Evolutionary conservation across 1,284 basidiomycete species (phyloP).

Genomic region (Tylopilus orsonianus): DNA sequence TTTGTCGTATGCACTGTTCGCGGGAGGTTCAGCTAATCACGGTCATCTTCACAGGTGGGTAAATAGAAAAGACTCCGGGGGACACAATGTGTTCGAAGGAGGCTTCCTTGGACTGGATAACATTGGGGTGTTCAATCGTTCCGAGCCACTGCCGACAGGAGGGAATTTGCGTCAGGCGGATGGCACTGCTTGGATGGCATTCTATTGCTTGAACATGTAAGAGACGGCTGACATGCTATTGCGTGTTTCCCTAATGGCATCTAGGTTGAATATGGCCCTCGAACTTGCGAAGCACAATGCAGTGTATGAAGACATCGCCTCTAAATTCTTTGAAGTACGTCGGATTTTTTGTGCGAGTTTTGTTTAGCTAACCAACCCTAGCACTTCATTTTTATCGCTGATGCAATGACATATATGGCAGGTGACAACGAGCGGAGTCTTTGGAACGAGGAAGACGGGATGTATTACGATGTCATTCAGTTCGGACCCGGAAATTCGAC

Average conservation of each 20-base stretch:
- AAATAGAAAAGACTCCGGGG: conserved; percentile 93
- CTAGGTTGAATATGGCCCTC: conserved; percentile 92
- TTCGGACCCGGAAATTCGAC: conserved; percentile 84
- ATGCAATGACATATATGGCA: conserved; percentile 92
- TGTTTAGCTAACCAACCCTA: conserved; percentile 35
- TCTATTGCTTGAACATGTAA: conserved; percentile 94
- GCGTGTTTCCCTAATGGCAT: conserved; percentile 4
- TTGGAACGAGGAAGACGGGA: conserved; percentile 95
- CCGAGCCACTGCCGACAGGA: conserved; percentile 93
- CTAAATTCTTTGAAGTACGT: conserved; percentile 90
- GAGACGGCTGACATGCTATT: conserved; percentile 20
- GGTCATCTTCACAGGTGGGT: conserved; percentile 75
- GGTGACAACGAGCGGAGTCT: conserved; percentile 79
- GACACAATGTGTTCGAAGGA: conserved; percentile 96
- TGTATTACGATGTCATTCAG: conserved; percentile 97
- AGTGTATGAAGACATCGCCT: conserved; percentile 99
- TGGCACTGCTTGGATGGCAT: conserved; percentile 99
- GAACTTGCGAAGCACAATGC: conserved; percentile 97
- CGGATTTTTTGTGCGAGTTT: not conserved
- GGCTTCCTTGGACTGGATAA: conserved; percentile 98
- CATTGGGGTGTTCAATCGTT: conserved; percentile 97
- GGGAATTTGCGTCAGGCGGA: conserved; percentile 93
- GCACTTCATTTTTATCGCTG: conserved; percentile 95
- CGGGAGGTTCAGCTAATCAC: conserved; percentile 1
- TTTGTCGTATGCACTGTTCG: conserved; percentile 34